Evolutionary conservation across 2,329 filamentous ascomycete genomes (phyloP).

Genomic region (Aureobasidium vineae): DNA sequence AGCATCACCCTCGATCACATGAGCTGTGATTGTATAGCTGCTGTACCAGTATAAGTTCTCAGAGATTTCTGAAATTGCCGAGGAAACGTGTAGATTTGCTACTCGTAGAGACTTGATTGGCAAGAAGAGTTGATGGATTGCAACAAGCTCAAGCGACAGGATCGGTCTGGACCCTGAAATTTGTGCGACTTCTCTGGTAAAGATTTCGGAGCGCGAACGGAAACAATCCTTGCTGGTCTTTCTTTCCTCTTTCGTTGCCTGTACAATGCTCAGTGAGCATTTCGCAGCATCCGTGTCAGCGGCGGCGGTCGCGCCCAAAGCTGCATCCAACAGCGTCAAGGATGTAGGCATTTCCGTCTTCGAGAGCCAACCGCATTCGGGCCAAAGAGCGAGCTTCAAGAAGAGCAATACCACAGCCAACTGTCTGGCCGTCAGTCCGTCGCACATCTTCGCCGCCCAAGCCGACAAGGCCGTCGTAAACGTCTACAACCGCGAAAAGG

Average conservation of each 20-base stretch:
- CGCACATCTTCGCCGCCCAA: conserved; percentile 89
- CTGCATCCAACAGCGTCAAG: conserved; percentile 55
- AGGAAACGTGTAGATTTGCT: no score
- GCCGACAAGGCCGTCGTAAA: conserved; percentile 88
- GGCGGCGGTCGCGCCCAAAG: conserved; percentile 43
- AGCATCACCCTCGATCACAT: no score
- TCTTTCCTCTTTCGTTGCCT: not conserved
- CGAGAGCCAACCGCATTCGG: conserved; percentile 72
- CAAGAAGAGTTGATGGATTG: not conserved
- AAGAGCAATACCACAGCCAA: conserved; percentile 81
- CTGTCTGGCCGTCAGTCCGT: conserved; percentile 73
- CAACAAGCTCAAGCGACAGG: not conserved
- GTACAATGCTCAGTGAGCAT: conserved; percentile 51
- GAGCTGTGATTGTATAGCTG: no score
- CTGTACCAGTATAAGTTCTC: not conserved
- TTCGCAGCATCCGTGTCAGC: conserved; percentile 51
- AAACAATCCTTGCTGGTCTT: not conserved
- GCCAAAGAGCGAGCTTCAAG: conserved; percentile 79
- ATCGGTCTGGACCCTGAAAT: conserved; percentile 5
- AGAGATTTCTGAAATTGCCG: no score
- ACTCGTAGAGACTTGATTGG: no score
- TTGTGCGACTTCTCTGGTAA: conserved; percentile 2
- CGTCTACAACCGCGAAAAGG: conserved; percentile 80
- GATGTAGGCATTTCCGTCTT: conserved; percentile 88
- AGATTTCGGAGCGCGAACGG: conserved; percentile 3